Conservation (phyloP, 2,329 filamentous ascomycete species). For the Pyrenophora teres region DNA sequence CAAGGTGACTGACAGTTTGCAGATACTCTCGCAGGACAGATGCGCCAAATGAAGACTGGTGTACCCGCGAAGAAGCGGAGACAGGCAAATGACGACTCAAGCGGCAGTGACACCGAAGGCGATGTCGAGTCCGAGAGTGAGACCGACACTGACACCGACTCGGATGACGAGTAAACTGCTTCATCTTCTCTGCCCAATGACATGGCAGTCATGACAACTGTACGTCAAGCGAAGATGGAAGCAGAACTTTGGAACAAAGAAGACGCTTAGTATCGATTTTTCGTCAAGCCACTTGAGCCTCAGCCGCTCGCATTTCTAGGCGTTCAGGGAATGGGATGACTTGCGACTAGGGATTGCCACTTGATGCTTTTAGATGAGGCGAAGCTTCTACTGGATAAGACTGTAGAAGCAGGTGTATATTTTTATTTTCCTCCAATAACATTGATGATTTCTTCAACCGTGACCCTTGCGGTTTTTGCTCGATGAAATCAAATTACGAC, state of each 20-base stretch:
- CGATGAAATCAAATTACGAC: no score
- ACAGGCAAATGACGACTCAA: conserved; percentile 65
- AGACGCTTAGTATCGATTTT: background rate
- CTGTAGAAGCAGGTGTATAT: conserved; percentile 17
- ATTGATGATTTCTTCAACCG: conserved; percentile 3
- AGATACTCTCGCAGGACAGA: conserved; percentile 91
- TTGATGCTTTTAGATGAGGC: conserved; percentile 8
- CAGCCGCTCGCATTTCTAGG: conserved; percentile 32
- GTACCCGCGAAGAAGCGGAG: conserved; percentile 62
- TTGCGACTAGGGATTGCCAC: conserved; percentile 9
- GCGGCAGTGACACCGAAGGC: conserved; percentile 68
- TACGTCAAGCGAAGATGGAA: background rate
- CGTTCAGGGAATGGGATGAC: conserved; percentile 21
- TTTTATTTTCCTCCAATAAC: conserved; percentile 17
- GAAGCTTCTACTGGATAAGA: conserved; percentile 6
- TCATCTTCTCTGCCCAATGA: background rate
- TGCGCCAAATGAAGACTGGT: conserved; percentile 82
- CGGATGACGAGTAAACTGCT: conserved; percentile 45
- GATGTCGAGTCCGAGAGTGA: conserved; percentile 60
- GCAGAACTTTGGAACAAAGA: background rate
- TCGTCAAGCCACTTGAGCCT: conserved; percentile 3
- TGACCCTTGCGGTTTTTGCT: background rate
- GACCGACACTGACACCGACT: conserved; percentile 51
- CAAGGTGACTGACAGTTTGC: conserved; percentile 31
- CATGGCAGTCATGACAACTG: background rate